These are phyloP conservation scores for Trifolium repens DNA, from an alignment of 306 rosid genomes.

Conservation along the genomic window DNA sequence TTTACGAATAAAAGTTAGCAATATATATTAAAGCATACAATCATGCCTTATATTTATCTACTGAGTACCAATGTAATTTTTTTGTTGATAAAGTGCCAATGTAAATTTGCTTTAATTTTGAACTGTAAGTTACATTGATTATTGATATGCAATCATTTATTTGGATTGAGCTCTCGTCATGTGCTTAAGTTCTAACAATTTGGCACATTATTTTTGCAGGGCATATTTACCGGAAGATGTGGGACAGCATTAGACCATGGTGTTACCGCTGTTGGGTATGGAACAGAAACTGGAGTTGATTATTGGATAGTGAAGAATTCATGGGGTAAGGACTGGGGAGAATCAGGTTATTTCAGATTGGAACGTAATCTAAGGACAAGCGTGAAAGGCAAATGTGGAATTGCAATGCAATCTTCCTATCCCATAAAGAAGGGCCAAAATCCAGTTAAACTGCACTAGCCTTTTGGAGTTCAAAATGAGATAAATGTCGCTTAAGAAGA, in stretches of 20 bases:
- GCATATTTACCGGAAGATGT: conserved; percentile 76
- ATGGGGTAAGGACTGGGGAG: conserved; percentile 89
- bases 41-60: not conserved
- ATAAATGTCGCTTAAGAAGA: conserved; percentile 25
- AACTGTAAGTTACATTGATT: no score
- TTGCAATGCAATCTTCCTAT: conserved; percentile 74
- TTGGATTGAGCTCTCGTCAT: no score
- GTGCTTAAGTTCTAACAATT: no score
- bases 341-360: conserved; percentile 73
- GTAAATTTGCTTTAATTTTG: no score
- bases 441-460: conserved; percentile 65
- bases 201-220: conserved; percentile 50
- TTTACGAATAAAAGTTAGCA: not conserved
- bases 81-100: no score
- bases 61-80: no score
- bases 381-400: conserved; percentile 68
- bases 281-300: conserved; percentile 68
- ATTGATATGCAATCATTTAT: no score
- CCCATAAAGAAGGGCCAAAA: conserved; percentile 73
- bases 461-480: conserved; percentile 39
- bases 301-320: conserved; percentile 89
- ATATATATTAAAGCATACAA: not conserved
- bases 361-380: conserved; percentile 63
- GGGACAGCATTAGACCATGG: conserved; percentile 84
- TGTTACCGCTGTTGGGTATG: conserved; percentile 80